Conservation (phyloP, 1,139 yeast species). For the Candida pseudoviswanathii region DNA sequence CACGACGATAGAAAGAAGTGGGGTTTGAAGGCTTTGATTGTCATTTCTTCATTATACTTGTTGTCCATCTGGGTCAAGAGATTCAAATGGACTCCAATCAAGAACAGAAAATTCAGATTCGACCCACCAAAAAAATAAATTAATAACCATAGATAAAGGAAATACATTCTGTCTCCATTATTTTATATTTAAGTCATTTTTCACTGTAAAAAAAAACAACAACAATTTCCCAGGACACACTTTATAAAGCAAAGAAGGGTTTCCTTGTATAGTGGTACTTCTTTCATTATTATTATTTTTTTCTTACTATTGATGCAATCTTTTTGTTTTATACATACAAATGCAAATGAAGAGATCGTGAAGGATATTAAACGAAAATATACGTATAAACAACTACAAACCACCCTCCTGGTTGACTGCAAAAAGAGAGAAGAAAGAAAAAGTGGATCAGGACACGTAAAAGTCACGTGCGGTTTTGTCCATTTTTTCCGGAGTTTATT, state of each 20-base stretch:
- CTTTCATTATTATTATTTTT: not conserved
- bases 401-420: not conserved
- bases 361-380: not conserved
- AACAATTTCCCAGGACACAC: not conserved
- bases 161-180: slow-evolving; percentile 2
- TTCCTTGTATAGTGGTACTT: not conserved
- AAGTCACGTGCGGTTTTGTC: not conserved
- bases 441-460: not conserved
- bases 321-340: not conserved
- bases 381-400: not conserved
- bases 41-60: slow-evolving; percentile 78
- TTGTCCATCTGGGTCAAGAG: slow-evolving; percentile 91
- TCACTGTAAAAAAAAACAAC: slow-evolving; percentile 1
- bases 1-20: slow-evolving; percentile 97
- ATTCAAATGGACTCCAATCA: slow-evolving; percentile 97
- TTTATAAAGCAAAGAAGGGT: not conserved
- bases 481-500: not conserved
- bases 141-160: slow-evolving; percentile 3
- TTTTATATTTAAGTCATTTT: slow-evolving; percentile 3
- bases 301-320: not conserved
- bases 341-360: not conserved
- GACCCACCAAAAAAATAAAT: slow-evolving; percentile 60
- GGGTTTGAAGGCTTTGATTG: slow-evolving; percentile 90
- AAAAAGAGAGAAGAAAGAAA: not conserved
- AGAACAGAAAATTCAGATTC: slow-evolving; percentile 92